phyloP scores from a whole-genome alignment of 2,329 filamentous ascomycete species.

The Aspergillus tubingensis region DNA sequence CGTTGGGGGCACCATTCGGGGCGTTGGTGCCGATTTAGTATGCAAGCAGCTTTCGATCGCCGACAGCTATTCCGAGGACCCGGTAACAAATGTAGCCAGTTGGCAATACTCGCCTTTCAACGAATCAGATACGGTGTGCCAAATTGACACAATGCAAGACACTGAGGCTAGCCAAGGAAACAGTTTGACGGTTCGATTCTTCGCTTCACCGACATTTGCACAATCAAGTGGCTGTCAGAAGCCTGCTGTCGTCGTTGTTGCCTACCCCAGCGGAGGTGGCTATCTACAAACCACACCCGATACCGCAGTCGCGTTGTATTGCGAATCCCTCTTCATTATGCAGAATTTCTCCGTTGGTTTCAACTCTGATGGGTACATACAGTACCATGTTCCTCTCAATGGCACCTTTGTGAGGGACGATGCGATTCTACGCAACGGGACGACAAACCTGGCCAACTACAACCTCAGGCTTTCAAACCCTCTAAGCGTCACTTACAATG shows the following conservation, averaged over 20 bases:
- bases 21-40: constrained; percentile 3
- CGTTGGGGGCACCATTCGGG: constrained; percentile 10
- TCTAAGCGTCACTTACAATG: neutral
- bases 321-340: constrained; percentile 14
- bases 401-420: constrained; percentile 15
- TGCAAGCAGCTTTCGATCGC: constrained; percentile 2
- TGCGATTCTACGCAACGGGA: constrained; percentile 19
- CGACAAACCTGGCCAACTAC: constrained; percentile 15
- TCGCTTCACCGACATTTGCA: constrained; percentile 2
- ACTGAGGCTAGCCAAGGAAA: too few relatives aligned
- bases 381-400: constrained; percentile 8
- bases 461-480: constrained; percentile 13
- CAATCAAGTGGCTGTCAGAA: neutral
- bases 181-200: constrained; percentile 7
- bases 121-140: constrained; percentile 1
- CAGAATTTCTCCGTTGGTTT: constrained; percentile 18
- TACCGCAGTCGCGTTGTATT: constrained; percentile 13
- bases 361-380: constrained; percentile 16
- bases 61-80: constrained; percentile 3
- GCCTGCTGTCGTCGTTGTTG: constrained; percentile 6
- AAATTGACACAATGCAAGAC: neutral
- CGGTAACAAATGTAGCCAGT: neutral
- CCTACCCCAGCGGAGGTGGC: constrained; percentile 2
- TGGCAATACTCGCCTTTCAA: constrained; percentile 7
- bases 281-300: neutral